Base-by-base conservation (phyloP, 2,329 filamentous ascomycete genomes). In the Zymoseptoria crescenta region DNA sequence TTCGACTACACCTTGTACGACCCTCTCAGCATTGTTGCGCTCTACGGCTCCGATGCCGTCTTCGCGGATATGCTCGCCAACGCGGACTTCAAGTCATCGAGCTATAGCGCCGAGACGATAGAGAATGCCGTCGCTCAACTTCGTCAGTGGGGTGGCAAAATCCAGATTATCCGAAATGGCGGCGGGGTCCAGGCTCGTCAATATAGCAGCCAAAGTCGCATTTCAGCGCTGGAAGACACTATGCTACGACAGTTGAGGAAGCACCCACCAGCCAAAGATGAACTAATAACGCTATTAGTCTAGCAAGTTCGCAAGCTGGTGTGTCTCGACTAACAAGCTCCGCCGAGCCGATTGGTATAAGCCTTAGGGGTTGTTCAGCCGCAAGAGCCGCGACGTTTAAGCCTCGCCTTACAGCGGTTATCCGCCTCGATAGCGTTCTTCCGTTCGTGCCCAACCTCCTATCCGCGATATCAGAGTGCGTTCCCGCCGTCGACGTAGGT, bases 41-140 rank as follows among this genome's bases (percentile, higher is more conserved):
- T 74, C 4, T 74, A 72, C 58, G 72, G 72, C 52, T 71, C 73
- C 29, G 65, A 69, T 45, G 58, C 62, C 20, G 69, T 74, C 20
- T 27, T 51, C 9, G 20, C 20, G 16, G 20, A 51, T 27, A 51
- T 51, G 49, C 20, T 51, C n/a, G 24, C 20, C 20, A 51, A 24
- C 13, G 21, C 49, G 49, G 49, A 51, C 49, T 51, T 51, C 35
- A 45, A 45, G 16, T 45, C 35, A 7, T 45, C 35, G 35, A 45
- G 35, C 35, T 45, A 45, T 45, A 45, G 35, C 35, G 35, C 35
- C n/a, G 35, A 45, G n/a, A 45, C 35, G 35, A 45, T 45, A 45
- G 35, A 45, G 35, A 45, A 16, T 16, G 35, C 35, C n/a, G 35
- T 16, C 35, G 35, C 35, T 45, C 35, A 45, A 45, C 35, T 45